Conservation (phyloP, 176 grass and related monocot species). For the Dendrocalamus sinicus region DNA sequence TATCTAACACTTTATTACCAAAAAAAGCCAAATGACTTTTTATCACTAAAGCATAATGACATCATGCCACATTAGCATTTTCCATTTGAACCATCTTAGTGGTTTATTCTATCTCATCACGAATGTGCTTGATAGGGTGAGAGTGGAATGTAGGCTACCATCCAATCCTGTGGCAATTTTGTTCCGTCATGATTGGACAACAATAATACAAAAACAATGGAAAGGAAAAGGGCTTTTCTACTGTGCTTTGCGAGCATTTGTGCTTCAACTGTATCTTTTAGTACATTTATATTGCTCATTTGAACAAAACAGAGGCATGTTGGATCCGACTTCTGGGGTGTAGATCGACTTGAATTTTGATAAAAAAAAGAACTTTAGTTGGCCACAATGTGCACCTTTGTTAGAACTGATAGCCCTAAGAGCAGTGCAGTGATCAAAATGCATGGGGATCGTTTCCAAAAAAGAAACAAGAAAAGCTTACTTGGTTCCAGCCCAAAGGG, state of each 20-base stretch:
- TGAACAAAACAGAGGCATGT: neutral
- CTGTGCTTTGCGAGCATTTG: neutral
- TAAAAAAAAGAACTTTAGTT: neutral
- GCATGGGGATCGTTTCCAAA: neutral
- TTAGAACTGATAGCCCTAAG: neutral
- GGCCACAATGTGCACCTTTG: neutral
- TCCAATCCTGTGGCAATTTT: neutral
- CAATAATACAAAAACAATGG: neutral
- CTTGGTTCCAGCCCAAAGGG: conserved; percentile 68
- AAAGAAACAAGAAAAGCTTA: neutral
- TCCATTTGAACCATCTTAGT: neutral
- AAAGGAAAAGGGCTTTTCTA: neutral
- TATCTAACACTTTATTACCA: neutral
- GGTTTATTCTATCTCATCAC: neutral
- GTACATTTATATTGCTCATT: neutral
- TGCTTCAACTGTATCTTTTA: neutral
- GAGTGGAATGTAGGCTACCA: neutral
- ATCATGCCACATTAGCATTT: neutral
- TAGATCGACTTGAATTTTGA: neutral
- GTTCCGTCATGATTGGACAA: neutral
- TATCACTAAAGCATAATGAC: neutral
- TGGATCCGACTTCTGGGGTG: neutral
- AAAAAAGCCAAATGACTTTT: neutral
- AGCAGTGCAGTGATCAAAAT: neutral
- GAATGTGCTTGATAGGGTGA: neutral